phyloP scores from a whole-genome alignment of 305 asterid genomes.

The Ilex paraguariensis region DNA sequence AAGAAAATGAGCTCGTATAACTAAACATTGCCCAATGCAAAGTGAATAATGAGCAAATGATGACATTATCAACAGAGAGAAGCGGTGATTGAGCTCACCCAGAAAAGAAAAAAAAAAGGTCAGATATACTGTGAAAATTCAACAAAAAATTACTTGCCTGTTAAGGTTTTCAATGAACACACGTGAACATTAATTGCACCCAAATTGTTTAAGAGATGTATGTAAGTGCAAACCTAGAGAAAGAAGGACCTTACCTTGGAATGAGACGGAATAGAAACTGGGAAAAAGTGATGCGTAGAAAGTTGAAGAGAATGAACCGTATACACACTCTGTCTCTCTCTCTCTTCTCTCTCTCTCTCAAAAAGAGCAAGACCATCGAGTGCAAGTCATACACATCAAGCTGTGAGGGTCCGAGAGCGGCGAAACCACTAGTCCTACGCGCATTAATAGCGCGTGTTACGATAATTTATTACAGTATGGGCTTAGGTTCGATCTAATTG shows the following conservation, averaged over 20 bases:
- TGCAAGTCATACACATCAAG: conserved; percentile 4
- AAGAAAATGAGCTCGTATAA: too few species aligned
- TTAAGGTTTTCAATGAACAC: too few species aligned
- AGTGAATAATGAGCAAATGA: conserved; percentile 12
- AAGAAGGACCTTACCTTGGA: conserved; percentile 3
- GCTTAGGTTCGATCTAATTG: too few species aligned
- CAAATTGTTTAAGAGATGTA: too few species aligned
- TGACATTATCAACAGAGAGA: not conserved
- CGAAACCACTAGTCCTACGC: not conserved
- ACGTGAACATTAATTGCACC: too few species aligned
- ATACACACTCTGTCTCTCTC: too few species aligned
- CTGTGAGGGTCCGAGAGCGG: conserved; percentile 2
- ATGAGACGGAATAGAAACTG: conserved; percentile 1
- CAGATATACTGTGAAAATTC: not conserved
- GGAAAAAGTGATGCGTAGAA: conserved; percentile 1
- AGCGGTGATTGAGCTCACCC: conserved; percentile 8
- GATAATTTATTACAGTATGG: too few species aligned
- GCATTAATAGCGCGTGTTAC: not conserved
- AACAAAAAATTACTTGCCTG: too few species aligned
- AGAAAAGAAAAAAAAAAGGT: not conserved
- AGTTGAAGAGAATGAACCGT: conserved; percentile 3
- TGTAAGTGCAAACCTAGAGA: not conserved
- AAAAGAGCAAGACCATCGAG: conserved; percentile 1
- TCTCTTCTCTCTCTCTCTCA: too few species aligned
- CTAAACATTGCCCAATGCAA: not conserved